phyloP scores from a whole-genome alignment of 306 rosid species.

The Cucurbita moschata region DNA sequence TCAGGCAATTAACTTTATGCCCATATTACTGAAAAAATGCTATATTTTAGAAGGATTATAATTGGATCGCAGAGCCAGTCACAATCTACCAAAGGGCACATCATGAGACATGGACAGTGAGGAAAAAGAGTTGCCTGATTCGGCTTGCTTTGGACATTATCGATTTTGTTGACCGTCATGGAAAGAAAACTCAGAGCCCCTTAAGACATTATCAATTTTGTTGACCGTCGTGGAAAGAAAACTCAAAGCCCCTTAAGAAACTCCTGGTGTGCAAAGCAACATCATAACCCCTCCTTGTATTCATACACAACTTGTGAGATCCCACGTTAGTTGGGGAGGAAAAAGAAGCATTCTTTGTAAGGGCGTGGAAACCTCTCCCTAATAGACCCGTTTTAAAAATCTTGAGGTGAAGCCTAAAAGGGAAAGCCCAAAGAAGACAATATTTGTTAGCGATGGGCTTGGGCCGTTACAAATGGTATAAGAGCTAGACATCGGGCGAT shows the following conservation, averaged over 20 bases:
- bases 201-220: not conserved
- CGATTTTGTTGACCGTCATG: not conserved
- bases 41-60: not conserved
- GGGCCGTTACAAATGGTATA: too few species aligned
- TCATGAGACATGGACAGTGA: not conserved
- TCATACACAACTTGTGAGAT: not conserved
- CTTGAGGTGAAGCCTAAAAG: too few species aligned
- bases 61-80: not conserved
- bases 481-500: too few species aligned
- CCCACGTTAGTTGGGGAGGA: too few species aligned
- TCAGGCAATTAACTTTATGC: conserved; percentile 7
- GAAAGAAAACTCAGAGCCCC: not conserved
- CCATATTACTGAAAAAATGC: not conserved
- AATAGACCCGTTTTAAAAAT: too few species aligned
- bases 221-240: not conserved
- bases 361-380: too few species aligned
- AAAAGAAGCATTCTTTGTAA: too few species aligned
- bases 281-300: not conserved
- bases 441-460: too few species aligned
- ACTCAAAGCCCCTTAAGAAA: not conserved
- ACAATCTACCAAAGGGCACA: not conserved
- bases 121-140: not conserved
- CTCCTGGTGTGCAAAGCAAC: not conserved
- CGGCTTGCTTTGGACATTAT: not conserved
- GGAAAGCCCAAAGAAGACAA: too few species aligned